phyloP scores from a whole-genome alignment of 2,329 filamentous ascomycete genomes.

The Pezicula neosporulosa region DNA sequence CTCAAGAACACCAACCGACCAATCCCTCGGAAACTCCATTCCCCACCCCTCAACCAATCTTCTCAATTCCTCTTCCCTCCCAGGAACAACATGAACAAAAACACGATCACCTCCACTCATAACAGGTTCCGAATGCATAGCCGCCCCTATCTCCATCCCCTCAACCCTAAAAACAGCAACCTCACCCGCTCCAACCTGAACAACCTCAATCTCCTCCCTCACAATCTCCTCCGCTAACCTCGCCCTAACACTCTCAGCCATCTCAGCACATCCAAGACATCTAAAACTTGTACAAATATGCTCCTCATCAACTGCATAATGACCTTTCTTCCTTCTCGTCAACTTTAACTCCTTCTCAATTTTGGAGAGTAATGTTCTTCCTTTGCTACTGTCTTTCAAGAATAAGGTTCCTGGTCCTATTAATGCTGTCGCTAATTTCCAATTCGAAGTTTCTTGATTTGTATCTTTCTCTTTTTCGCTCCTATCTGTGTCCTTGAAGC shows the following conservation, averaged over 20 bases:
- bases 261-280: slow-evolving; percentile 7
- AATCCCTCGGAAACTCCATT: slow-evolving; percentile 6
- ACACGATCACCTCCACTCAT: slow-evolving; percentile 3
- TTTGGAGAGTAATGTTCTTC: not conserved
- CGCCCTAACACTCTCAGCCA: not conserved
- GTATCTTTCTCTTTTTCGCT: not conserved
- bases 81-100: slow-evolving; percentile 7
- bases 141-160: not conserved
- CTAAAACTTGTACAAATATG: slow-evolving; percentile 3
- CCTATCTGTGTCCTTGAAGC: not conserved
- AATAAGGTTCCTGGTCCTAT: slow-evolving; percentile 5
- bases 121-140: slow-evolving; percentile 5
- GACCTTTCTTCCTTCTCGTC: too few species aligned
- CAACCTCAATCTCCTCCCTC: slow-evolving; percentile 1
- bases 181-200: not conserved
- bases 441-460: not conserved
- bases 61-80: slow-evolving; percentile 3
- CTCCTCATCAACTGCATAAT: not conserved
- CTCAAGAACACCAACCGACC: slow-evolving; percentile 2
- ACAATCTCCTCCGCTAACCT: slow-evolving; percentile 1
- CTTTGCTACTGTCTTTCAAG: not conserved
- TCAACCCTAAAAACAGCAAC: slow-evolving; percentile 3
- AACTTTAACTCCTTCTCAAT: not conserved
- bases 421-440: slow-evolving; percentile 3
- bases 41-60: slow-evolving; percentile 4